Evolutionary conservation across 805 yeast genomes (phyloP), one percentile per base, ranked within the genome.

Genomic region (Wickerhamomyces xylosicus): DNA sequence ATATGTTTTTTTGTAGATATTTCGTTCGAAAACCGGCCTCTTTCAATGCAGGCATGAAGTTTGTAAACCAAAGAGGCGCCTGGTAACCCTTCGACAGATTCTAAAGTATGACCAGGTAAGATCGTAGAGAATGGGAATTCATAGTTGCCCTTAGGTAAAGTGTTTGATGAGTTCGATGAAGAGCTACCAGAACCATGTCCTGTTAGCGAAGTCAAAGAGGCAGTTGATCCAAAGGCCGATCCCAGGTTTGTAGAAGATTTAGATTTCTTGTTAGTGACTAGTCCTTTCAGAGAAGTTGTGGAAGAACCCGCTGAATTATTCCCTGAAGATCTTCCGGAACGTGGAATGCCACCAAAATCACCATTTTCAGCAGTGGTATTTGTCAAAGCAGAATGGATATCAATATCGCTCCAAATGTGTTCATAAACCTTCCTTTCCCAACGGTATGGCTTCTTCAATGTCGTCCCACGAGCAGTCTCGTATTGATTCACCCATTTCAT

Each of bases 61-160:
- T 77, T 74, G 62, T 86, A 86, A 8, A 76, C 67, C 3, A 83
- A 66, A 13, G 83, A 73, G 21, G 86, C 85, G 37, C 90, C 82
- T 2, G 86, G 86, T 37, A 87, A 66, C 10, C 97, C 96, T 55
- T 89, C 95, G 7, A 92, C 79, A 20, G 94, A 79, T 58, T 92
- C 98, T 2, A 86, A 78, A 35, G 83, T 69, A 31, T 77, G 68
- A 1, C 97, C 97, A 0, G 95, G 95, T 18, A 90, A 54, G 19
- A 87, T 69, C 0, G 90, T 72, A 44, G 80, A 80, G 56, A 92
- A 92, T 0, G 97, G 97, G 50, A 92, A 75, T 53, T 84, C 95
- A 54, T 90, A 87, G 57, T 84, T 84, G 0, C 97, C 97, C 43
- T 71, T 75, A 1, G 67, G 68, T 40, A 83, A 56, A 5, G 68